phyloP scores from a whole-genome alignment of 1,139 yeast genomes.

The Yamadazyma epiphylla region DNA sequence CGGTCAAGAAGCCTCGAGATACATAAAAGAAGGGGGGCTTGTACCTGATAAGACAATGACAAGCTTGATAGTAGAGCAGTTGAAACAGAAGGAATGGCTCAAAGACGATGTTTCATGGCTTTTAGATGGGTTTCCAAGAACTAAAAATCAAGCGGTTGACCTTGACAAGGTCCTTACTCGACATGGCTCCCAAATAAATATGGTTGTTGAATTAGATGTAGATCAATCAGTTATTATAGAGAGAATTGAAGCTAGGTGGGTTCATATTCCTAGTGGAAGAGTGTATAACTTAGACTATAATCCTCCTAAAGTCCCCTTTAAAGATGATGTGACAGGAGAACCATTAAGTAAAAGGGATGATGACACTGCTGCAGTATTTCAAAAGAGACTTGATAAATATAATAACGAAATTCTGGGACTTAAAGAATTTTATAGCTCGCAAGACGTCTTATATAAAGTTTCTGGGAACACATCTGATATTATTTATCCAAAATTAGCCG shows the following conservation, averaged over 20 bases:
- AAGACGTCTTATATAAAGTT: slow-evolving; percentile 55
- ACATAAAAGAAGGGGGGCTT: slow-evolving; percentile 60
- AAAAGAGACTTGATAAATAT: slow-evolving; percentile 62
- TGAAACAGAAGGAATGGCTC: slow-evolving; percentile 45
- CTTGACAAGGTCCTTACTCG: slow-evolving; percentile 46
- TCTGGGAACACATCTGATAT: slow-evolving; percentile 80
- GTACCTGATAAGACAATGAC: slow-evolving; percentile 75
- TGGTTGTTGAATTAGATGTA: slow-evolving; percentile 81
- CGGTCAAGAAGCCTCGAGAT: slow-evolving; percentile 56
- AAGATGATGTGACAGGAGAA: slow-evolving; percentile 88
- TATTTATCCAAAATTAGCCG: slow-evolving; percentile 66
- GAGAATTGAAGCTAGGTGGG: slow-evolving; percentile 82
- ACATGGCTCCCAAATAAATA: slow-evolving; percentile 46
- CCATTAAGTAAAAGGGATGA: slow-evolving; percentile 74
- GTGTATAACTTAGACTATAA: slow-evolving; percentile 82
- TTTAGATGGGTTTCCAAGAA: slow-evolving; percentile 90
- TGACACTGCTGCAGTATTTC: slow-evolving; percentile 70
- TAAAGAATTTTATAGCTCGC: slow-evolving; percentile 51
- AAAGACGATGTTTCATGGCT: slow-evolving; percentile 55
- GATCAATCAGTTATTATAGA: slow-evolving; percentile 75
- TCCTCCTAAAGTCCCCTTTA: slow-evolving; percentile 80
- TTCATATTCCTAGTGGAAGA: slow-evolving; percentile 80
- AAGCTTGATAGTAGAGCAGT: slow-evolving; percentile 49
- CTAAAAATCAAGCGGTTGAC: slow-evolving; percentile 60
- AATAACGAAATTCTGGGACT: slow-evolving; percentile 59